phyloP scores from a whole-genome alignment of 805 yeast genomes.

The Scheffersomyces lignosus region DNA sequence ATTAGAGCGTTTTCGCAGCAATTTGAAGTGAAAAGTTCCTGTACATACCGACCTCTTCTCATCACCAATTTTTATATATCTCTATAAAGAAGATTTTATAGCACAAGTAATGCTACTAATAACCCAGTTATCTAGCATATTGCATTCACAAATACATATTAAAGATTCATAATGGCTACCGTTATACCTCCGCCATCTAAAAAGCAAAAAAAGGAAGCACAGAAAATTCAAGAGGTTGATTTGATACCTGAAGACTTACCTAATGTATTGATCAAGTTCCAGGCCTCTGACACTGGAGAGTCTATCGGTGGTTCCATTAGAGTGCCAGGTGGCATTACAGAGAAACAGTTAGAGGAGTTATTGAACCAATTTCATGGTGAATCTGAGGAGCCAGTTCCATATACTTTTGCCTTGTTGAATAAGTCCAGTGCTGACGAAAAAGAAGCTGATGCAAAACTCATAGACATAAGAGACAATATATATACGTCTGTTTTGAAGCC shows the following conservation, averaged over 20 bases:
- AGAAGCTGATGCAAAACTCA: slow-evolving; percentile 36
- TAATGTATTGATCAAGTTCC: slow-evolving; percentile 82
- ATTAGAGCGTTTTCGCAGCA: no score
- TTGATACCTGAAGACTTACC: slow-evolving; percentile 78
- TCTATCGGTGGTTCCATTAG: slow-evolving; percentile 79
- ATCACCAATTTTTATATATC: no score
- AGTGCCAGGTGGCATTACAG: slow-evolving; percentile 87
- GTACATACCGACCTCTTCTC: no score
- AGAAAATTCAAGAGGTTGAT: slow-evolving; percentile 72
- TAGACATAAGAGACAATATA: slow-evolving; percentile 77
- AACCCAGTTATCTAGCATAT: no score
- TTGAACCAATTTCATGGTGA: slow-evolving; percentile 75
- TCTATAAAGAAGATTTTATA: no score
- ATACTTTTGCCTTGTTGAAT: slow-evolving; percentile 69
- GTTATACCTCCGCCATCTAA: slow-evolving; percentile 91
- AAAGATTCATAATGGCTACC: slow-evolving; percentile 72
- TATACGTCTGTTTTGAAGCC: slow-evolving; percentile 84
- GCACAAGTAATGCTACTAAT: no score
- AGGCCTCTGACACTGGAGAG: slow-evolving; percentile 92
- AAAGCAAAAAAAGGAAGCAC: slow-evolving; percentile 81
- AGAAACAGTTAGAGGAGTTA: slow-evolving; percentile 83
- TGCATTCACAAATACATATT: no score
- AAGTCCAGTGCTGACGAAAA: slow-evolving; percentile 35
- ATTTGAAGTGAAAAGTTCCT: no score
- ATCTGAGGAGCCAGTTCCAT: slow-evolving; percentile 84